These are phyloP conservation scores for Scutellaria barbata DNA, from an alignment of 257 asterid species.

Conservation along the genomic window DNA sequence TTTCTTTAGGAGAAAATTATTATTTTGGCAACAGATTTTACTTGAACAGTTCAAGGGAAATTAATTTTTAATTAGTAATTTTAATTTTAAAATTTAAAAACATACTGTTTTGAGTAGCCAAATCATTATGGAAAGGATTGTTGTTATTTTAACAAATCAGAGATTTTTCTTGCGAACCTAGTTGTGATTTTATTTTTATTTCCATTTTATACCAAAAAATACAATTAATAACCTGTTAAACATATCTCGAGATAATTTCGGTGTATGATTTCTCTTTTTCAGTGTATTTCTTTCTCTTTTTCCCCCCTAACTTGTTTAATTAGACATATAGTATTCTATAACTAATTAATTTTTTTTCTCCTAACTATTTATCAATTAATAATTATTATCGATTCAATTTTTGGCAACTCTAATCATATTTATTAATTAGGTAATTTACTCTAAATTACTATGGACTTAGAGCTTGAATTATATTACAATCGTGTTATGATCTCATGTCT, in stretches of 20 bases:
- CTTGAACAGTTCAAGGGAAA: no score
- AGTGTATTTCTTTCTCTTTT: not conserved
- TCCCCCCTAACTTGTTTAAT: not conserved
- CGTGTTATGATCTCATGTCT: not conserved
- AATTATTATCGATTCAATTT: not conserved
- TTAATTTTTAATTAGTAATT: no score
- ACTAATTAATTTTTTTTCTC: not conserved
- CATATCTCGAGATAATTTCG: not conserved
- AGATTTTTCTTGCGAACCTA: conserved; percentile 5
- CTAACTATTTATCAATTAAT: no score
- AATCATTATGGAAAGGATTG: not conserved
- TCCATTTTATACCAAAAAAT: no score
- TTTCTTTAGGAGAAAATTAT: conserved; percentile 10
- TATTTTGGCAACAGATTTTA: conserved; percentile 1
- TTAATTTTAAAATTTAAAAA: conserved; percentile 3
- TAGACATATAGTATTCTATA: not conserved
- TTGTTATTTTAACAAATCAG: no score
- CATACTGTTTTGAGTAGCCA: not conserved
- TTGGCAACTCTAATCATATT: no score
- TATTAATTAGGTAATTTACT: not conserved
- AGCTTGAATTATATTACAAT: not conserved
- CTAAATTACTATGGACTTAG: not conserved
- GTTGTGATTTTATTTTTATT: not conserved
- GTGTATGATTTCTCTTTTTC: not conserved
- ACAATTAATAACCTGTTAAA: not conserved